Evolutionary conservation across 129 eudicot species (phyloP).

Genomic region (Dittrichia graveolens): DNA sequence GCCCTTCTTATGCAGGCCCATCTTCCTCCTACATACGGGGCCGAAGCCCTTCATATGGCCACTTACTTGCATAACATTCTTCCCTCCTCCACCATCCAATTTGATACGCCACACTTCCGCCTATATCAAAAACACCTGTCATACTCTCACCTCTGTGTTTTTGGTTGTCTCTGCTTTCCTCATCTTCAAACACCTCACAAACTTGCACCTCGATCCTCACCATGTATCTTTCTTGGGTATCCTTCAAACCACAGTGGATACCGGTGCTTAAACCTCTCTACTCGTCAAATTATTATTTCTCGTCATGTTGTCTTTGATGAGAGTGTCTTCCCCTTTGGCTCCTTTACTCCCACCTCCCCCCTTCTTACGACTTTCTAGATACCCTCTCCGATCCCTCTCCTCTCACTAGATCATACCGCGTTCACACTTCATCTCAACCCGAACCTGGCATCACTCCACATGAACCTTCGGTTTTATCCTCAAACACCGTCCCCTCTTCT

Average conservation of each 20-base stretch:
- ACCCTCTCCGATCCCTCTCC: no score
- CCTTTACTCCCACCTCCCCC: neutral
- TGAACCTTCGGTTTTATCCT: no score
- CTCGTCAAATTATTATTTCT: neutral
- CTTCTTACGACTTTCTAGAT: no score
- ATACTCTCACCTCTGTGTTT: neutral
- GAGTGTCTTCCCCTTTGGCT: neutral
- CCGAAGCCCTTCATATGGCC: neutral
- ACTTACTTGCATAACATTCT: neutral
- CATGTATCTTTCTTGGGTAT: neutral
- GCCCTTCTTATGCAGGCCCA: no score
- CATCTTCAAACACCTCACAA: neutral
- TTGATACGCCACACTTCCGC: neutral
- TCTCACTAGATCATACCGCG: no score
- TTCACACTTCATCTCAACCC: no score
- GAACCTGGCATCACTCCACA: no score
- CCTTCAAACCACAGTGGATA: neutral
- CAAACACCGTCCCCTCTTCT: no score
- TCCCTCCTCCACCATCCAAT: neutral
- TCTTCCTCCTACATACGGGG: no score
- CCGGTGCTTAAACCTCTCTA: neutral
- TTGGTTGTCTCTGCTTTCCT: neutral
- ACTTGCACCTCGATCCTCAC: neutral
- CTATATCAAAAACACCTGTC: neutral
- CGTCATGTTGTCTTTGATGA: neutral